Evolutionary conservation across 2,329 filamentous ascomycete genomes (phyloP), one percentile per base, ranked within the genome.

Genomic region (Xylaria sp.): DNA sequence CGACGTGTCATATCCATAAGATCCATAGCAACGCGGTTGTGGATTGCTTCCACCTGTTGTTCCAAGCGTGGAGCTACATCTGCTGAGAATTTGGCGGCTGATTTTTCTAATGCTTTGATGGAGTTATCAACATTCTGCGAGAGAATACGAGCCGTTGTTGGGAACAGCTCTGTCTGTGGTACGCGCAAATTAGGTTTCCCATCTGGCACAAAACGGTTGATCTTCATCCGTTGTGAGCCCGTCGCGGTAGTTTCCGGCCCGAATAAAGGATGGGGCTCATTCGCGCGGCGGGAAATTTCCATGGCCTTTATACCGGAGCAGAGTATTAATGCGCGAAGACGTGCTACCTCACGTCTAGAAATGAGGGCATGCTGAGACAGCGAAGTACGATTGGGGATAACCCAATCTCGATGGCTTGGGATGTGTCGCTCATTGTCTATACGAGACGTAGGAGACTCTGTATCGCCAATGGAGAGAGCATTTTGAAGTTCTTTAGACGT

Each of bases 301-400:
- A 90, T 90, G 0, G 95, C 94, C 81, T 97, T 97, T 76, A 98
- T 90, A n/a, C 94, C 94, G 0, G 93, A 93, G 71, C 91, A 92
- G 25, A 97, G 84, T 48, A 97, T 87, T 9, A 97, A 84, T 0
- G 93, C 88, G 66, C 90, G 87, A 2, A 94, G 86, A n/a, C 93
- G 90, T 18, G 92, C 92, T 62, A 97, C 87, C 74, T 98, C 95
- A n/a, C 88, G 88, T 74, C 87, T 89, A 10, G 86, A 90, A 35
- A 92, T 79, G 12, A 78, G 79, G n/a, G 77, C 76, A 53, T 78
- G 81, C 21, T 81, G 79, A 5, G 78, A 76, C 3, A 80, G 77
- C 3, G 77, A 73, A 35, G 75, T 78, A 60, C 81, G 81, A 61
- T 86, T 82, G 1, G 83, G 82, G 37, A 88, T 85, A 1, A 84